Conservation (phyloP, 1,284 basidiomycete species). For the Ustilago shanxiensis region DNA sequence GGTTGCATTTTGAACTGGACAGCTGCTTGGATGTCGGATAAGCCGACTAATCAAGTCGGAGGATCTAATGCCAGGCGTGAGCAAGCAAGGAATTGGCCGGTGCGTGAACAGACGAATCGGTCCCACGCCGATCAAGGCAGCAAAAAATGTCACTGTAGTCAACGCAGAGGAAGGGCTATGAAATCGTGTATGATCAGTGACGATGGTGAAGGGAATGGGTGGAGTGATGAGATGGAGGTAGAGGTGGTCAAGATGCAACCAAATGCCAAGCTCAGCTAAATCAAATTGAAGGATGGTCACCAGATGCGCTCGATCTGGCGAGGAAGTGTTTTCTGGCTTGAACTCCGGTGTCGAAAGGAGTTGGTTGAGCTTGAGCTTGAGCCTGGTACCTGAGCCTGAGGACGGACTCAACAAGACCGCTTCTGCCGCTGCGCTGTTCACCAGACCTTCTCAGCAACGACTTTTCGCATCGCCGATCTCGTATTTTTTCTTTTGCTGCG, state of each 20-base stretch:
- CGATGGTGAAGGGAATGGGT: neutral
- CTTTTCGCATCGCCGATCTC: neutral
- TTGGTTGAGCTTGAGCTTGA: too few relatives aligned
- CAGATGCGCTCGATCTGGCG: neutral
- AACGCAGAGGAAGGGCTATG: neutral
- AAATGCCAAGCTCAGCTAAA: slow-evolving; percentile 7
- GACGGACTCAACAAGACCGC: too few relatives aligned
- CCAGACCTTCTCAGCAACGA: too few relatives aligned
- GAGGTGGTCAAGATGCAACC: neutral
- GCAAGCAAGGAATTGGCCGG: neutral
- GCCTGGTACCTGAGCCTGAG: too few relatives aligned
- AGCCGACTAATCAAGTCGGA: too few relatives aligned
- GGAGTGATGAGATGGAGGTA: neutral
- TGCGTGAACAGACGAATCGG: neutral
- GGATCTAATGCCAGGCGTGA: neutral
- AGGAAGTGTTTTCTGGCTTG: too few relatives aligned
- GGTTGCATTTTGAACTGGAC: slow-evolving; percentile 26
- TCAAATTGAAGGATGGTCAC: neutral
- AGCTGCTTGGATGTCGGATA: too few relatives aligned
- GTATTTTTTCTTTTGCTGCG: too few relatives aligned
- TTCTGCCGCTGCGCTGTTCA: too few relatives aligned
- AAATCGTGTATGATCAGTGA: neutral
- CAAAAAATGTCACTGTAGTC: neutral
- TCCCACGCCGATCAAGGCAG: neutral
- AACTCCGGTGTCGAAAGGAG: too few relatives aligned